A percentile compares a stretch with the other conserved stretches of the same genome.
These are phyloP conservation scores for Erucastrum elatum DNA, from an alignment of 345 rosid genomes.

Conservation along the genomic window DNA sequence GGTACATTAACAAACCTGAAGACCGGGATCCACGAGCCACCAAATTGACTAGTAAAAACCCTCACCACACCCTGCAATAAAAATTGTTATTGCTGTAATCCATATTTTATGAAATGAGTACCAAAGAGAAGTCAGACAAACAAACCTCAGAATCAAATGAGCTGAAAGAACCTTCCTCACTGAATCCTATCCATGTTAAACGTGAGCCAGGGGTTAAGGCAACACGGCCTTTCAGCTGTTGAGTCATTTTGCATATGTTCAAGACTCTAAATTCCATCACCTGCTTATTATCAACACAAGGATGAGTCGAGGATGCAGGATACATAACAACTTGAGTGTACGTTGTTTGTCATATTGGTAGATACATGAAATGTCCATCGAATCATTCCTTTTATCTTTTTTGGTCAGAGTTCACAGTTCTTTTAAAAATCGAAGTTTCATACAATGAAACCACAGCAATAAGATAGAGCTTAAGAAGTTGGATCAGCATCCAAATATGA, in stretches of 20 bases:
- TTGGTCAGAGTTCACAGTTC: neutral
- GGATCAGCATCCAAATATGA: neutral
- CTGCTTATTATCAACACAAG: conserved; percentile 44
- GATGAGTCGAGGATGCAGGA: conserved; percentile 1
- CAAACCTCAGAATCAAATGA: conserved; percentile 83
- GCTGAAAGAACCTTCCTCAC: conserved; percentile 86
- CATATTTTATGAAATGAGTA: neutral
- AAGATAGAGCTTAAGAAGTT: neutral
- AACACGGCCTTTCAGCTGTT: conserved; percentile 62
- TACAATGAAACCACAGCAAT: conserved; percentile 4
- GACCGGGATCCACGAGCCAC: conserved; percentile 93
- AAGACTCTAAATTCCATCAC: conserved; percentile 72
- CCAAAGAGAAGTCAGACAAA: conserved; percentile 10
- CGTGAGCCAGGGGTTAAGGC: conserved; percentile 81
- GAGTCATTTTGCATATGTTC: conserved; percentile 59
- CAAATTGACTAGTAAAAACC: conserved; percentile 67
- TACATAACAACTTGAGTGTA: neutral
- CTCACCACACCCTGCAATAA: conserved; percentile 70
- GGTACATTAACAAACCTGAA: conserved; percentile 62
- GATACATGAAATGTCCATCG: conserved; percentile 13
- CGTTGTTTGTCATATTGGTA: conserved; percentile 10
- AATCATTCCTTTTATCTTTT: neutral
- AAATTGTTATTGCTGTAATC: conserved; percentile 16
- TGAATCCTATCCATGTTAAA: conserved; percentile 84
- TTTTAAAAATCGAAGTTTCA: neutral